Percentiles rank a stretch among this genome's conserved stretches.
These are phyloP conservation scores for Jackrogersella multiformis DNA, from an alignment of 495 filamentous ascomycete genomes.

Conservation along the genomic window DNA sequence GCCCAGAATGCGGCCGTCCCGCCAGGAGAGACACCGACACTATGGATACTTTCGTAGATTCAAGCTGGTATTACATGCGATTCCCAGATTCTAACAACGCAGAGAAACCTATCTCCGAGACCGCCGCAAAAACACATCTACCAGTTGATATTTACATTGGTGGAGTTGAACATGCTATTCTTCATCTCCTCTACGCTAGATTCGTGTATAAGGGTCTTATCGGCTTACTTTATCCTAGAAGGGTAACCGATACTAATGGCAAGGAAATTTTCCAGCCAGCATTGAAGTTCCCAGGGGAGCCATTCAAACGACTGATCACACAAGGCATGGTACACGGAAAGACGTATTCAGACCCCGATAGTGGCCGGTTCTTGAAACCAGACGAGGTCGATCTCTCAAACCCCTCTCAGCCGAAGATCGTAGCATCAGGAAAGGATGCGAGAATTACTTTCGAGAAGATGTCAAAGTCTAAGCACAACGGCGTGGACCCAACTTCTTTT, in stretches of 20 bases:
- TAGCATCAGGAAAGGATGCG: conserved; percentile 64
- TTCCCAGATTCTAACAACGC: conserved; percentile 76
- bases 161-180: conserved; percentile 88
- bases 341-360: conserved; percentile 79
- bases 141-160: conserved; percentile 90
- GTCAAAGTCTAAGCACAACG: conserved; percentile 96
- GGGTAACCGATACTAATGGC: conserved; percentile 45
- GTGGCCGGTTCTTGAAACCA: conserved; percentile 79
- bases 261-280: conserved; percentile 32
- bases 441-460: conserved; percentile 84
- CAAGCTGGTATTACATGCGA: conserved; percentile 90
- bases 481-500: conserved; percentile 80
- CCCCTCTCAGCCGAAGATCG: conserved; percentile 65
- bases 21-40: conserved; percentile 90
- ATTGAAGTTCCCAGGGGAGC: conserved; percentile 63
- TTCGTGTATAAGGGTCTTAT: conserved; percentile 90
- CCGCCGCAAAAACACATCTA: conserved; percentile 60
- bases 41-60: conserved; percentile 96
- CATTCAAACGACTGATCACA: conserved; percentile 81
- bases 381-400: conserved; percentile 74
- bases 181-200: conserved; percentile 90
- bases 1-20: conserved; percentile 73
- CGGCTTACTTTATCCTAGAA: conserved; percentile 51
- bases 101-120: conserved; percentile 66
- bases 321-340: conserved; percentile 95